These are phyloP conservation scores for Aeschynomene evenia DNA, from an alignment of 306 rosid genomes.

Conservation along the genomic window DNA sequence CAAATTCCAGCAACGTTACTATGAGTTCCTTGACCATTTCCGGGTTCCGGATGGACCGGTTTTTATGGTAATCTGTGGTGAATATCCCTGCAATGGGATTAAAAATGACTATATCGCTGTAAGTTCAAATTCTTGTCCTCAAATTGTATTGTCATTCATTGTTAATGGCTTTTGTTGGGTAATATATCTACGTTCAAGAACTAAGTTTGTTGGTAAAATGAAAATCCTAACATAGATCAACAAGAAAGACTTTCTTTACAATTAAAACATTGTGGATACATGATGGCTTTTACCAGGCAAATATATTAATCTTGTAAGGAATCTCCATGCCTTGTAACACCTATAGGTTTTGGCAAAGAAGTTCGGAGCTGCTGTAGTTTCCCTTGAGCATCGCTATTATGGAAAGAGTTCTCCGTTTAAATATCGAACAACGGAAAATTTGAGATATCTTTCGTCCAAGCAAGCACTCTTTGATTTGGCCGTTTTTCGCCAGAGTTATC, in stretches of 20 bases:
- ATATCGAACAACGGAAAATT: conserved; percentile 62
- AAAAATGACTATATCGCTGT: conserved; percentile 70
- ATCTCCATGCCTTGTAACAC: conserved; percentile 20
- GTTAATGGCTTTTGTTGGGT: neutral
- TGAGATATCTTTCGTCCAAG: conserved; percentile 90
- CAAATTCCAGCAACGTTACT: conserved; percentile 79
- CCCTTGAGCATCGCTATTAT: conserved; percentile 95
- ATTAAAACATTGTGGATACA: no score
- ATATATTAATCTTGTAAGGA: neutral
- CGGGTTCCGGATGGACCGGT: conserved; percentile 74
- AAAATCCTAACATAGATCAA: neutral
- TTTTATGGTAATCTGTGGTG: conserved; percentile 81
- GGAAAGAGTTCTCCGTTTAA: conserved; percentile 88
- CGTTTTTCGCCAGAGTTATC: conserved; percentile 73
- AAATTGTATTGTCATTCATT: conserved; percentile 1
- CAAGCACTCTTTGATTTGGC: conserved; percentile 96
- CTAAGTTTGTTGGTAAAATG: neutral
- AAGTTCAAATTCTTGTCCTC: conserved; percentile 31
- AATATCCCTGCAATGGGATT: conserved; percentile 61
- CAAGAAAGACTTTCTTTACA: neutral
- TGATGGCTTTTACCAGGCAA: conserved; percentile 1
- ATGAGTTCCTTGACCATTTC: conserved; percentile 77
- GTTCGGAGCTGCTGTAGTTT: conserved; percentile 90
- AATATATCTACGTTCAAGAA: conserved; percentile 1
- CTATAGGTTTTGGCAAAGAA: conserved; percentile 84